Evolutionary conservation across 1,139 yeast species (phyloP).

Genomic region (Suhomyces taliae): DNA sequence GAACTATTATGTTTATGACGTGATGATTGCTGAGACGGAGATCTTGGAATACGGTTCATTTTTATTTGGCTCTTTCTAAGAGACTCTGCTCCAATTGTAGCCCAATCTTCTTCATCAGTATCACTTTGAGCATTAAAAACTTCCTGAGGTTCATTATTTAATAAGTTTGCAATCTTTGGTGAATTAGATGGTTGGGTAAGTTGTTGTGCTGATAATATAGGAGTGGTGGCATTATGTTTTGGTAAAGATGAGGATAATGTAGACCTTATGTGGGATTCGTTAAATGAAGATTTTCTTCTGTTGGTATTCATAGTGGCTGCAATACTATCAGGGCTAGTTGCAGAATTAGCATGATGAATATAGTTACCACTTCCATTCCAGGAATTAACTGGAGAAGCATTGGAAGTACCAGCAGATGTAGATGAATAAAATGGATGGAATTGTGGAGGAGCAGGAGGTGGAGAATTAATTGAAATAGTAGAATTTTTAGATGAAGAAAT

Average conservation of each 20-base stretch:
- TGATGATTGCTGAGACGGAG: conserved; percentile 8
- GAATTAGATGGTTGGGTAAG: conserved; percentile 11
- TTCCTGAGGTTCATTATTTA: conserved; percentile 10
- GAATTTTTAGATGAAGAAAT: conserved; percentile 43
- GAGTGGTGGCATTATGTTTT: conserved; percentile 5
- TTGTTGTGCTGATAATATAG: conserved; percentile 7
- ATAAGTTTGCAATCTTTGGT: conserved; percentile 16
- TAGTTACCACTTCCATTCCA: conserved; percentile 27
- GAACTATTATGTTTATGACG: conserved; percentile 1
- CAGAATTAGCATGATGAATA: conserved; percentile 18
- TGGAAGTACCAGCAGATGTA: conserved; percentile 15
- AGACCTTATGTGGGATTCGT: conserved; percentile 44
- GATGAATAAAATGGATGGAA: conserved; percentile 10
- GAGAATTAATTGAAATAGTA: conserved; percentile 36
- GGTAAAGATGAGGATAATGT: conserved; percentile 35
- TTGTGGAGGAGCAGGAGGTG: conserved; percentile 30
- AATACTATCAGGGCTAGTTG: conserved; percentile 22
- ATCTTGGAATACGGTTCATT: conserved; percentile 11
- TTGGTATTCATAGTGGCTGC: conserved; percentile 20
- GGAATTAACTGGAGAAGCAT: conserved; percentile 27
- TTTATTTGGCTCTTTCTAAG: conserved; percentile 34
- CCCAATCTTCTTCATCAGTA: conserved; percentile 97
- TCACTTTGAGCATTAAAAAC: conserved; percentile 30
- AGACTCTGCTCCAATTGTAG: conserved; percentile 74
- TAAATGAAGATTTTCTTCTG: conserved; percentile 45